Evolutionary conservation across 352 stramenopile genomes (phyloP), one percentile per base, ranked within the genome.

Genomic region (Phytophthora macrochlamydospora): DNA sequence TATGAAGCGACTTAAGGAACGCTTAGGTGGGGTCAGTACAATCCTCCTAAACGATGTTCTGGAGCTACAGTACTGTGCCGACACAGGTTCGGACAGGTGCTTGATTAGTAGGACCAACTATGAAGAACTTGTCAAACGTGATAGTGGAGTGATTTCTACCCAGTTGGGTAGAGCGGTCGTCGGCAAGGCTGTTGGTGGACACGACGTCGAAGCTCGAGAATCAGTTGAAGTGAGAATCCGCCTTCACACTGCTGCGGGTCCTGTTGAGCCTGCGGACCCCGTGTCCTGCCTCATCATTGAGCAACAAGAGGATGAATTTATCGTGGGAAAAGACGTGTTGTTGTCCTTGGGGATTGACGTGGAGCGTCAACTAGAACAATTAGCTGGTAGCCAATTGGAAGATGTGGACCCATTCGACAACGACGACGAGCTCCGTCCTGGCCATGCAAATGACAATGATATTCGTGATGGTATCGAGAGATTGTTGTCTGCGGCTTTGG

Each of bases 31-130:
- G 29, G 48, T 48, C 46, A 48, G 29, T 29, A 64, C 48, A 35
- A 35, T 57, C 55, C 12, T 64, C 37, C 18, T 58, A 12, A 65
- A 65, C 48, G 38, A 49, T 57, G 57, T 58, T 24, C 57, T 53
- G 8, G 6, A 18, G 14, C 48, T 38, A 31, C 49, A 49, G 29
- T 65, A 46, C 18, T 58, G 57, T 7, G 38, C 49, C 6, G 49
- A 53, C 33, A 53, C 48, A 2, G 48, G 48, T 7, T 52, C 57
- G 7, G 32, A 37, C 48, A 37, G 49, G 30, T 57, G 48, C 7
- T 6, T 58, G 2, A 52, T 65, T 31, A 53, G 18, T 24, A 49
- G 3, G 30, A 56, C 49, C 32, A 40, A 11, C 7, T 35, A 45
- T 5, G 30, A 32, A 4, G 48, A 57, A 5, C 37, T 64, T 13